Evolutionary conservation across 2,329 filamentous ascomycete species (phyloP).

Genomic region (Rutstroemia sp.): DNA sequence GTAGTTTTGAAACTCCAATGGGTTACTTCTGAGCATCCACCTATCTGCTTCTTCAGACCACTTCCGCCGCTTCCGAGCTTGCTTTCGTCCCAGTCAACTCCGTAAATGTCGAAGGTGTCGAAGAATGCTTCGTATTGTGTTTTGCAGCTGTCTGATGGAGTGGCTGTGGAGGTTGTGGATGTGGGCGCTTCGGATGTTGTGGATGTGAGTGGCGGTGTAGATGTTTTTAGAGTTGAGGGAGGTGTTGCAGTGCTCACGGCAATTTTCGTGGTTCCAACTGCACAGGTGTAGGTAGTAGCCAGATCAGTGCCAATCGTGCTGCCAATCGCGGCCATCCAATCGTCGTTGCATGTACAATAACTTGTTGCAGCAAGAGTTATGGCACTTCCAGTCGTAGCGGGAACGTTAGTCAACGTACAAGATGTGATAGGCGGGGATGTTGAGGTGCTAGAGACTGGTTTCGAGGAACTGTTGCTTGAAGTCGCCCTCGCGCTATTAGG

Average conservation of each 20-base stretch:
- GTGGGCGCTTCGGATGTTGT: background rate
- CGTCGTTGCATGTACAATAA: background rate
- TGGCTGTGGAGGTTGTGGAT: background rate
- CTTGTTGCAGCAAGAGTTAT: background rate
- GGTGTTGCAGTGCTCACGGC: background rate
- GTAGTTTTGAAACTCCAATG: background rate
- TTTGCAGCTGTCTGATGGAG: too few species aligned
- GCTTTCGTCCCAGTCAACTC: background rate
- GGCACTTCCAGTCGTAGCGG: background rate
- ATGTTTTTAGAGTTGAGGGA: background rate
- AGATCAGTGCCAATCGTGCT: background rate
- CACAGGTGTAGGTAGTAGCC: background rate
- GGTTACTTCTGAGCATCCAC: background rate
- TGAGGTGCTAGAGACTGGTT: background rate
- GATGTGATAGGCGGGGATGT: background rate
- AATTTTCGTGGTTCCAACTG: background rate
- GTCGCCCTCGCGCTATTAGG: background rate
- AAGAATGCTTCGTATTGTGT: too few species aligned
- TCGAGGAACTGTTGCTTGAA: background rate
- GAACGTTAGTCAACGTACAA: background rate
- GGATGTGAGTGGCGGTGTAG: background rate
- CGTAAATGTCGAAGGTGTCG: too few species aligned
- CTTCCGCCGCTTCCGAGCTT: background rate
- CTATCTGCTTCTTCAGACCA: background rate
- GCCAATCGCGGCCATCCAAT: background rate